Evolutionary conservation across 495 filamentous ascomycete genomes (phyloP).

Genomic region (Eremomyces bilateralis): DNA sequence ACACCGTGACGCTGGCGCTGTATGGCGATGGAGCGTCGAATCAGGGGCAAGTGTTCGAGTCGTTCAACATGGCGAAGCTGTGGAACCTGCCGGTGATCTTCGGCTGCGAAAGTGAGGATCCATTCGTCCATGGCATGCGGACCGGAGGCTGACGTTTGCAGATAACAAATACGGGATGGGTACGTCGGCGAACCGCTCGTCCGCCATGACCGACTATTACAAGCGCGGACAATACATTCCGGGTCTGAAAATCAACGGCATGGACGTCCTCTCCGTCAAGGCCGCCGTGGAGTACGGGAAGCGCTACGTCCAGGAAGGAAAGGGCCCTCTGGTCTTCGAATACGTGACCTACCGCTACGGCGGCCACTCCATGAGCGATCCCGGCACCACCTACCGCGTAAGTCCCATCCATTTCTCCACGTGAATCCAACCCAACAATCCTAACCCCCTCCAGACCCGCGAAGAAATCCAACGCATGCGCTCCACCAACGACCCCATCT

Average conservation of each 20-base stretch:
- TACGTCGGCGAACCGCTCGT: slow-evolving; percentile 81
- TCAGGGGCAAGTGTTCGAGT: slow-evolving; percentile 98
- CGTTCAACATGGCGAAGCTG: slow-evolving; percentile 99
- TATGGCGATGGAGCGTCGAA: slow-evolving; percentile 97
- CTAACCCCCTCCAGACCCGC: slow-evolving; percentile 33
- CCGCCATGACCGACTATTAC: slow-evolving; percentile 97
- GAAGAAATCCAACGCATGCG: slow-evolving; percentile 99
- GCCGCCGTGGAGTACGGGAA: slow-evolving; percentile 83
- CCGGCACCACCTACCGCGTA: slow-evolving; percentile 85
- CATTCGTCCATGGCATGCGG: too few species aligned
- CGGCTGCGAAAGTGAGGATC: slow-evolving; percentile 71
- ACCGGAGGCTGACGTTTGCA: too few species aligned
- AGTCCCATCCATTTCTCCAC: slow-evolving; percentile 1
- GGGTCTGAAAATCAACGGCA: slow-evolving; percentile 96
- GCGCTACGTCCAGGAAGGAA: slow-evolving; percentile 54
- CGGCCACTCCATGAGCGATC: slow-evolving; percentile 98
- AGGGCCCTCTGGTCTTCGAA: slow-evolving; percentile 88
- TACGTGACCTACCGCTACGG: slow-evolving; percentile 99
- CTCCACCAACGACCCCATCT: slow-evolving; percentile 92
- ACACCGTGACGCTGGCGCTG: slow-evolving; percentile 67
- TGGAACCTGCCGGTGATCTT: slow-evolving; percentile 93
- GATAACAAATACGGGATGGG: slow-evolving; percentile 99
- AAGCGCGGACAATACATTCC: slow-evolving; percentile 99
- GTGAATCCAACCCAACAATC: background rate
- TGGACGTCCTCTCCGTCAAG: slow-evolving; percentile 98